Evolutionary conservation across 768 basidiomycete genomes (phyloP).

Genomic region (Trametes coccinea): DNA sequence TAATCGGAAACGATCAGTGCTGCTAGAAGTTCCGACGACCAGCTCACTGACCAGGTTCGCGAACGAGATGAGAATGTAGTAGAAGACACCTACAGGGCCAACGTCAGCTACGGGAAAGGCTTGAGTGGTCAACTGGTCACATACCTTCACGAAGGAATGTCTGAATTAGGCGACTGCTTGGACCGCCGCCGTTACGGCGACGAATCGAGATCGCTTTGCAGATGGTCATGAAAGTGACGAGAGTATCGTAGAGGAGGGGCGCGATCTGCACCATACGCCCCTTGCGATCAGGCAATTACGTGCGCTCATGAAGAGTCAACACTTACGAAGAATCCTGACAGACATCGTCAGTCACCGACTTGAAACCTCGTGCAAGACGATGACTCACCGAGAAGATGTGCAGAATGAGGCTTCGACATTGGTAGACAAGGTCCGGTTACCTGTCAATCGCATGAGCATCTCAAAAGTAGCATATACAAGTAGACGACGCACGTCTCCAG

Average conservation of each 20-base stretch:
- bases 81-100: constrained; percentile 62
- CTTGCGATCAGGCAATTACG: too few relatives aligned
- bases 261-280: constrained; percentile 53
- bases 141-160: constrained; percentile 82
- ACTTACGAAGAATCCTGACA: constrained; percentile 31
- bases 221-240: constrained; percentile 80
- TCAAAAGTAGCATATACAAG: neutral
- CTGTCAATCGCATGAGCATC: constrained; percentile 27
- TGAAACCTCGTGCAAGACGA: constrained; percentile 34
- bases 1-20: too few relatives aligned
- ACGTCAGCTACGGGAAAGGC: neutral
- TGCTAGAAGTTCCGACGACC: too few relatives aligned
- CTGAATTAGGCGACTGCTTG: constrained; percentile 78
- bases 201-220: constrained; percentile 79
- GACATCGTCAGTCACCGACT: neutral
- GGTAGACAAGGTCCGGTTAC: constrained; percentile 73
- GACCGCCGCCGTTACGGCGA: constrained; percentile 71
- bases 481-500: constrained; percentile 51
- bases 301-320: too few relatives aligned
- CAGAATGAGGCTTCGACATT: constrained; percentile 79
- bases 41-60: constrained; percentile 60
- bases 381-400: constrained; percentile 70
- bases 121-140: neutral
- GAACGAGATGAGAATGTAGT: constrained; percentile 83
- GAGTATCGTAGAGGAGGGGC: constrained; percentile 77